Evolutionary conservation across 139 green algal species (phyloP).

Genomic region (Micractinium sp.): DNA sequence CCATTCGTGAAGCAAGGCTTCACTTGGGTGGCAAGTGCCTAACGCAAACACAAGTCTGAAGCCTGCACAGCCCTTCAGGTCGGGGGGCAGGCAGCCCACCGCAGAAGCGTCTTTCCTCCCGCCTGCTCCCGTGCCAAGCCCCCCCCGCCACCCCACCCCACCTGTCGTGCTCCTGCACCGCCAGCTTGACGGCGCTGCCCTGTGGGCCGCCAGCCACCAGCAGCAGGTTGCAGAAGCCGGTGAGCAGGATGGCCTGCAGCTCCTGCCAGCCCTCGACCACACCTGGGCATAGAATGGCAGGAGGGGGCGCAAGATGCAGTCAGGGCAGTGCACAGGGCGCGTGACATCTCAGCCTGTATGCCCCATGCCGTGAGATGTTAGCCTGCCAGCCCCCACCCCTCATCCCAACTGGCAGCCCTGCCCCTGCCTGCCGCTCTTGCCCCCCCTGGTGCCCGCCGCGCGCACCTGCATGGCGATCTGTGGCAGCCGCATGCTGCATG

Average conservation of each 20-base stretch:
- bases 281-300: neutral
- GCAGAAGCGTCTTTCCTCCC: too few species aligned
- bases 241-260: slow-evolving; percentile 6
- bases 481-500: neutral
- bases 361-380: neutral
- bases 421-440: neutral
- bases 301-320: neutral
- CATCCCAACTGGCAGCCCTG: neutral
- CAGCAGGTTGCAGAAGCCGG: neutral
- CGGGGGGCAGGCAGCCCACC: too few species aligned
- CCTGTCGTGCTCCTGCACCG: slow-evolving; percentile 17
- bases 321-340: neutral
- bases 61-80: too few species aligned
- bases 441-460: neutral
- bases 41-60: too few species aligned
- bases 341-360: neutral
- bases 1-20: too few species aligned
- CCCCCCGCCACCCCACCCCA: neutral
- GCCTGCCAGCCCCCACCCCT: neutral
- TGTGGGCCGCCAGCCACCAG: neutral
- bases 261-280: slow-evolving; percentile 19
- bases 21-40: too few species aligned
- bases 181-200: neutral
- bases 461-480: neutral
- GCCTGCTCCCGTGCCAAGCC: neutral